These are phyloP conservation scores for Hypoxylon sp. DNA, from an alignment of 2,329 filamentous ascomycete genomes.

Conservation along the genomic window DNA sequence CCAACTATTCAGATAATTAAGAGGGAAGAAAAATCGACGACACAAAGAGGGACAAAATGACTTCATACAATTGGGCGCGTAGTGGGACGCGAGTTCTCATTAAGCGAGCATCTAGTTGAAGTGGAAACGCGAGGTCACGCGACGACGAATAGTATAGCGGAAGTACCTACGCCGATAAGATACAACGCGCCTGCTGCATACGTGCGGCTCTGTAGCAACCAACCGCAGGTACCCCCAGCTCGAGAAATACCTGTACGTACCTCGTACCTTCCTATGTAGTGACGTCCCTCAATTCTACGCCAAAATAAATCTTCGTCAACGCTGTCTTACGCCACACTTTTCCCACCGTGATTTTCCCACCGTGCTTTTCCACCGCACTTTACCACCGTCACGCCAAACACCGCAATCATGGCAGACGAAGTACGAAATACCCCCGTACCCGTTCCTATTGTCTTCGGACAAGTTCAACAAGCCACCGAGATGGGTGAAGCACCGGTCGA, in stretches of 20 bases:
- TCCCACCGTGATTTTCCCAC: not conserved
- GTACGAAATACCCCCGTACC: conserved; percentile 50
- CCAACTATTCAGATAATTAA: not conserved
- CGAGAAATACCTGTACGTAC: not conserved
- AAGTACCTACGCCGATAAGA: conserved; percentile 12
- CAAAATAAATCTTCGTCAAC: not conserved
- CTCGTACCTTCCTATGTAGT: not conserved
- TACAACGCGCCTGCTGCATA: not conserved
- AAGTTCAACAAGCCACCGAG: conserved; percentile 33
- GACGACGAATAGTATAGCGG: conserved; percentile 15
- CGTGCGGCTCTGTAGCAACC: too few relatives aligned
- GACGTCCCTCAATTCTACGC: not conserved
- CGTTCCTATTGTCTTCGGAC: conserved; percentile 48
- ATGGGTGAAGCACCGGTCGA: too few relatives aligned
- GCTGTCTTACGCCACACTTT: not conserved
- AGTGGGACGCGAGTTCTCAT: conserved; percentile 33
- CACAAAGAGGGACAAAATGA: conserved; percentile 27
- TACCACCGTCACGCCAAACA: not conserved
- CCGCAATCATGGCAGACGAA: conserved; percentile 48
- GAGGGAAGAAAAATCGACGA: conserved; percentile 9
- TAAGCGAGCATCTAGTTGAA: not conserved
- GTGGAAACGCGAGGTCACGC: conserved; percentile 50
- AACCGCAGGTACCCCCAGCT: not conserved
- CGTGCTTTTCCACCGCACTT: not conserved
- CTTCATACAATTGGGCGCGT: conserved; percentile 45